Conservation (phyloP, 1,284 basidiomycete genomes). For the Cryptococcus jaspeensis region DNA sequence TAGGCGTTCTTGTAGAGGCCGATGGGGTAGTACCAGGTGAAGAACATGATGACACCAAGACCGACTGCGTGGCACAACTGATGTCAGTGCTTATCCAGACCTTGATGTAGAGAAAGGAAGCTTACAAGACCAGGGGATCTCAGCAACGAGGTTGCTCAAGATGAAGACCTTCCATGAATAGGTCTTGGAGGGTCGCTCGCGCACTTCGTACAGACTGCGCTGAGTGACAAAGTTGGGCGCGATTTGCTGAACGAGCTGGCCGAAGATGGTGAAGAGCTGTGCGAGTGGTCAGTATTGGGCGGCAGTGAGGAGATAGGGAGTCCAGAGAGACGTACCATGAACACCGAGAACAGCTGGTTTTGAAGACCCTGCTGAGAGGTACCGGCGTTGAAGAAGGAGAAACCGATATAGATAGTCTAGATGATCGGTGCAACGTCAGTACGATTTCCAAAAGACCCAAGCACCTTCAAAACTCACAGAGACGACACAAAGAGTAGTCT, state of each 20-base stretch:
- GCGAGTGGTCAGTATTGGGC: not conserved
- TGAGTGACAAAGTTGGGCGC: constrained; percentile 55
- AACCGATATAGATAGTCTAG: constrained; percentile 54
- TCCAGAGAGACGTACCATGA: constrained; percentile 46
- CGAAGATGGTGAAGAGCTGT: constrained; percentile 49
- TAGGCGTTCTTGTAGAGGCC: constrained; percentile 50
- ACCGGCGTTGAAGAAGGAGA: constrained; percentile 65
- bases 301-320: constrained; percentile 29
- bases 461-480: constrained; percentile 38
- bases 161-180: constrained; percentile 77
- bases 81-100: not conserved
- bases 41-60: constrained; percentile 52
- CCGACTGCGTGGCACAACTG: constrained; percentile 45
- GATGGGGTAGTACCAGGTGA: constrained; percentile 54
- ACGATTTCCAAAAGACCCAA: not conserved
- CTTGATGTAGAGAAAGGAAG: not conserved
- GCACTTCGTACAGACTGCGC: constrained; percentile 65
- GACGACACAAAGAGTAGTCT: constrained; percentile 57
- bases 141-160: constrained; percentile 49
- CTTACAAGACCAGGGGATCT: constrained; percentile 43
- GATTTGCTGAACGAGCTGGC: constrained; percentile 52
- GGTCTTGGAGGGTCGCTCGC: constrained; percentile 71
- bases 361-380: constrained; percentile 70
- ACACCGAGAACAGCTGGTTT: constrained; percentile 70
- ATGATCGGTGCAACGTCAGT: constrained; percentile 15